Evolutionary conservation across 2,329 filamentous ascomycete genomes (phyloP).

Genomic region (Clathrospora elynae): DNA sequence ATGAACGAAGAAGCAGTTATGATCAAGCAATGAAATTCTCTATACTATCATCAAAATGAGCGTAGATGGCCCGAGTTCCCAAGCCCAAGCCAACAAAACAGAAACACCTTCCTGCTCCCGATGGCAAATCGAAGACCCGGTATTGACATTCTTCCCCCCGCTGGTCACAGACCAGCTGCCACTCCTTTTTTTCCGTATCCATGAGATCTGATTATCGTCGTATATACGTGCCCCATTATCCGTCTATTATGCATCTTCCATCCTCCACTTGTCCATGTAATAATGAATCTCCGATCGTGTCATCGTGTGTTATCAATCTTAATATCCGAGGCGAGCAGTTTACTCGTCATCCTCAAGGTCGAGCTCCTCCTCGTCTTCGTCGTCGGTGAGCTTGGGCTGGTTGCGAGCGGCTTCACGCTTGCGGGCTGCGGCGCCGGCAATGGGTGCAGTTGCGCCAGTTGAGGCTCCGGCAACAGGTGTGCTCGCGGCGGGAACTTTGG

Average conservation of each 20-base stretch:
- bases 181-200: not conserved
- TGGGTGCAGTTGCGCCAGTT: constrained; percentile 8
- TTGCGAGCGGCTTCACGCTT: constrained; percentile 26
- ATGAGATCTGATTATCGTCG: constrained; percentile 6
- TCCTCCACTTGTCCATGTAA: not conserved
- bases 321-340: constrained; percentile 1
- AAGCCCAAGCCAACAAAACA: constrained; percentile 22
- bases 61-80: constrained; percentile 30
- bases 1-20: too few species aligned
- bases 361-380: constrained; percentile 46
- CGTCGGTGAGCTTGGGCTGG: constrained; percentile 35
- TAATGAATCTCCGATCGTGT: not conserved
- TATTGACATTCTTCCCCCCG: not conserved
- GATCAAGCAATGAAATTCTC: not conserved
- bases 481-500: not conserved
- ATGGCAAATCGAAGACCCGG: constrained; percentile 5
- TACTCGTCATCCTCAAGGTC: constrained; percentile 27
- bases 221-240: constrained; percentile 14
- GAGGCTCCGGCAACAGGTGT: not conserved
- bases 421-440: constrained; percentile 20
- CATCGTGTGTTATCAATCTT: not conserved
- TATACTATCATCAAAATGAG: constrained; percentile 12
- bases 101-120: constrained; percentile 6
- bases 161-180: constrained; percentile 18
- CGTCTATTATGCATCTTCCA: constrained; percentile 1